Conservation (phyloP, 1,139 yeast genomes). For the Sugiyamaella neomexicana region DNA sequence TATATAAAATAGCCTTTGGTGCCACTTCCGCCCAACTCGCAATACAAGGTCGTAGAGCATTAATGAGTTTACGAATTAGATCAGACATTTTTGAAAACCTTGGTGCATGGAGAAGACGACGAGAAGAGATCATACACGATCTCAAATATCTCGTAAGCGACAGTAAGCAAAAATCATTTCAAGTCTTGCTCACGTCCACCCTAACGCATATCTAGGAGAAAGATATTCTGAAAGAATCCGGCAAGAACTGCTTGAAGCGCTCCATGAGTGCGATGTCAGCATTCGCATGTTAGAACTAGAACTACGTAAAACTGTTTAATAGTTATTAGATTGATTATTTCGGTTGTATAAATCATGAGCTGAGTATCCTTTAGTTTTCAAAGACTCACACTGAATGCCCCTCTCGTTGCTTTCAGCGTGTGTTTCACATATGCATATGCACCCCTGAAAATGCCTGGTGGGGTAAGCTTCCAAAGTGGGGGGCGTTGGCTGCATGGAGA, state of each 20-base stretch:
- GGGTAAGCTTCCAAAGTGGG: background rate
- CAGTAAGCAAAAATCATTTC: background rate
- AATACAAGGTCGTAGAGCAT: background rate
- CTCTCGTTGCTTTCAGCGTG: background rate
- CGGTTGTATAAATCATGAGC: too few species aligned
- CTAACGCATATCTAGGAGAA: background rate
- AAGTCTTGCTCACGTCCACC: background rate
- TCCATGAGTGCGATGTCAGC: background rate
- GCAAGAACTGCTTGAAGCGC: background rate
- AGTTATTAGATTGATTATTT: too few species aligned
- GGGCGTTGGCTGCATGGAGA: too few species aligned
- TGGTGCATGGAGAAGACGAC: background rate
- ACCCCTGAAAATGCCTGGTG: background rate
- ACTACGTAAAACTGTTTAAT: background rate
- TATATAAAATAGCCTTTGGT: background rate
- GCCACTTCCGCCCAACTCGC: background rate
- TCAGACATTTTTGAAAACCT: background rate
- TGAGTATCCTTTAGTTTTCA: background rate
- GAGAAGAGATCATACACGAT: background rate
- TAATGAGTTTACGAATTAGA: background rate
- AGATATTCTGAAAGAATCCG: background rate
- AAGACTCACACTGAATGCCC: background rate
- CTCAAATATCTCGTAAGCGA: background rate
- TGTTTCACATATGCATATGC: background rate
- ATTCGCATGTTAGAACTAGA: background rate